Evolutionary conservation across 2,329 filamentous ascomycete species (phyloP).

Genomic region (Nigrospora oryzae): DNA sequence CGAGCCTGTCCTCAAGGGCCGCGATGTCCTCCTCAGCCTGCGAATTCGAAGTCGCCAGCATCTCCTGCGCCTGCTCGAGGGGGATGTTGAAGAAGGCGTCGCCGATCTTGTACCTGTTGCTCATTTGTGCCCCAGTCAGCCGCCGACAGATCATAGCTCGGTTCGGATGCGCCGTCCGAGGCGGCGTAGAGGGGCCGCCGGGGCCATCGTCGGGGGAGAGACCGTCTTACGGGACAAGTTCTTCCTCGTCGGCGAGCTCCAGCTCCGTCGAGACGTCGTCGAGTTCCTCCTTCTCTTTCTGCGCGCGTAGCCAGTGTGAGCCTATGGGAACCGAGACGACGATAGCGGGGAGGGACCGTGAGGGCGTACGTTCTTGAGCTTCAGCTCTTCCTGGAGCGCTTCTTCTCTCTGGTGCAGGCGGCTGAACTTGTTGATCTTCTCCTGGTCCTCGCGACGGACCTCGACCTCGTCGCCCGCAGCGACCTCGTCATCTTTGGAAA

Average conservation of each 20-base stretch:
- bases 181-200: too few relatives aligned
- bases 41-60: slow-evolving; percentile 64
- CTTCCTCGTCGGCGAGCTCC: slow-evolving; percentile 91
- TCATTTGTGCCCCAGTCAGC: not conserved
- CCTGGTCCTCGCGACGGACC: slow-evolving; percentile 92
- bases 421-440: slow-evolving; percentile 98
- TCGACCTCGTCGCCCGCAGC: slow-evolving; percentile 73
- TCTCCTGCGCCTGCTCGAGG: slow-evolving; percentile 75
- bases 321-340: not conserved
- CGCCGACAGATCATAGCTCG: too few relatives aligned
- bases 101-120: slow-evolving; percentile 80
- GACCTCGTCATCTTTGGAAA: slow-evolving; percentile 88
- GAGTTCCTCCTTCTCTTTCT: slow-evolving; percentile 98
- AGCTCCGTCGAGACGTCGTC: slow-evolving; percentile 88
- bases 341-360: slow-evolving; percentile 1
- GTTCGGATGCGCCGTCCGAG: too few relatives aligned
- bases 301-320: slow-evolving; percentile 13
- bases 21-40: slow-evolving; percentile 71
- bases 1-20: slow-evolving; percentile 67
- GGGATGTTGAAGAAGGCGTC: slow-evolving; percentile 89
- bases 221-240: slow-evolving; percentile 68
- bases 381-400: slow-evolving; percentile 70
- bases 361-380: slow-evolving; percentile 60
- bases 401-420: slow-evolving; percentile 83
- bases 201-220: too few relatives aligned